Evolutionary conservation across 768 basidiomycete genomes (phyloP), one percentile per base, ranked within the genome.

Genomic region (Pisolithus sp.): DNA sequence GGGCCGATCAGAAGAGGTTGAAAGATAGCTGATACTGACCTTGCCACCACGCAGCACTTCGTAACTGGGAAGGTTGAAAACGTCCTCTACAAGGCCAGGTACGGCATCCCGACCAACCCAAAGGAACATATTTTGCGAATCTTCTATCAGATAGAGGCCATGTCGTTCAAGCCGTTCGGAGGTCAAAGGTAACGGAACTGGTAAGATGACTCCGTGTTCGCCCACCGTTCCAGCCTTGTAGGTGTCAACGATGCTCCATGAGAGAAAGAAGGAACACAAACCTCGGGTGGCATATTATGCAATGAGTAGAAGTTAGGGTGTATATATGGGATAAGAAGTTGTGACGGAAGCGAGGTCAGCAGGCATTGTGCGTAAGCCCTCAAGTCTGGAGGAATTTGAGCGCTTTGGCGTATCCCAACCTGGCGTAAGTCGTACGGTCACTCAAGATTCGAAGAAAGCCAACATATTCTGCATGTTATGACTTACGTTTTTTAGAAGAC

Each of bases 21-120:
- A 9, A 23, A 48, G 23, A 37, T 31, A 30, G 17, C 54, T 46
- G 38, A 44, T 39, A 58, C 75, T 55, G 60, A 88, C 93, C 84
- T 99, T 99, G 59, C 96, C 96, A 45, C 92, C 92, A 48, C 89
- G 87, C 48, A 99, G 73, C 15, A 86, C 86, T 39, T 91, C 89
- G 63, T 97, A 97, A 57, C 71, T 85, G 0, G 89, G 85, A 34
- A 97, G 76, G 62, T 90, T 83, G 70, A 99, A 98, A 17, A 97
- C 94, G 62, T 99, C 96, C 76, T 85, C 76, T 54, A 98, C 73
- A 44, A 98, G 81, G 63, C 94, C 89, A 9, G 94, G 91, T n/a
- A 98, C 93, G 7, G 96, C 93, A 66, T 98, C 95, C 28, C 93
- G 83, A n/a, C 96, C 96, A 46, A 99, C 82, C 87, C 92, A 98